These are phyloP conservation scores for Lithocarpus polystachyus DNA, from an alignment of 306 rosid species.

Conservation along the genomic window DNA sequence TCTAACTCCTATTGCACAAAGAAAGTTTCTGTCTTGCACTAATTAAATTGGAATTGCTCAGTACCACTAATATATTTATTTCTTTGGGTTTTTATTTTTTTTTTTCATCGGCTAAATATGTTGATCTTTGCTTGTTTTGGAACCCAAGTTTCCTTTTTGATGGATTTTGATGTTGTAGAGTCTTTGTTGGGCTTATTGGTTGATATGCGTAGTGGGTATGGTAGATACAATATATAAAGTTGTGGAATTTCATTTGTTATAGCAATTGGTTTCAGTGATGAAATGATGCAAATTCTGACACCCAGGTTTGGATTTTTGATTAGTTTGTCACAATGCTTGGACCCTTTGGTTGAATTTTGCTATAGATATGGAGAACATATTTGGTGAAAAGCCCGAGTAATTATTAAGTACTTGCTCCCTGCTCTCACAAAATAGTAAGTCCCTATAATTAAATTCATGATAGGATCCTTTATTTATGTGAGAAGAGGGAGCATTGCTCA, in stretches of 20 bases:
- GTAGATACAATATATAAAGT: background rate
- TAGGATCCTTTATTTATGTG: too few relatives aligned
- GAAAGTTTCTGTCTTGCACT: background rate
- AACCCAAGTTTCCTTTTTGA: background rate
- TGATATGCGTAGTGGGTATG: background rate
- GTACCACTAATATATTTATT: background rate
- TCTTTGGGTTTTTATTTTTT: background rate
- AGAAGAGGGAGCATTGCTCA: too few relatives aligned
- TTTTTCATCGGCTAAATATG: background rate
- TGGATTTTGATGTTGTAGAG: background rate
- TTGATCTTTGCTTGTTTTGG: background rate
- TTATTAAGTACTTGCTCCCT: too few relatives aligned
- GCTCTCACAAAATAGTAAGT: too few relatives aligned
- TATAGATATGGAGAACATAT: background rate
- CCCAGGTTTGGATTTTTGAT: background rate
- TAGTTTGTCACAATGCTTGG: background rate
- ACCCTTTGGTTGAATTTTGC: background rate
- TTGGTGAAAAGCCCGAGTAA: too few relatives aligned
- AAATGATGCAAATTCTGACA: too few relatives aligned
- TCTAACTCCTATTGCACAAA: background rate
- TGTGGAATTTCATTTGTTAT: background rate
- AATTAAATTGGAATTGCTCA: background rate
- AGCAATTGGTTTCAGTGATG: too few relatives aligned
- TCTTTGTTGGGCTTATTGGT: background rate
- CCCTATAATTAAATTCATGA: too few relatives aligned